Base-by-base conservation (phyloP, 2,329 filamentous ascomycete genomes). In the Apiospora rasikravindrae region DNA sequence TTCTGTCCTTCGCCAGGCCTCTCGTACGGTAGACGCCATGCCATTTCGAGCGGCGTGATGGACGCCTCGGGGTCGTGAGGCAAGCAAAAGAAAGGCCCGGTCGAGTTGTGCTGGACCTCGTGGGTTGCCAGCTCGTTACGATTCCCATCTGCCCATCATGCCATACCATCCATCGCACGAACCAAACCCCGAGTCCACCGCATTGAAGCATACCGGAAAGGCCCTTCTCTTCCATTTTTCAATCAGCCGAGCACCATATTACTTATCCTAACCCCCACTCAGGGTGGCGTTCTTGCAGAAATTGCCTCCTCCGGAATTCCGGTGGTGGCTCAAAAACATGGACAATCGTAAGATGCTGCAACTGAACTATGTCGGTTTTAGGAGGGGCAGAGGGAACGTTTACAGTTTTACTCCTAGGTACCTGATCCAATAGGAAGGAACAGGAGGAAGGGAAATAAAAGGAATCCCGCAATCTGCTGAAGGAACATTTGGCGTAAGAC, bases 201-300 rank as follows among this genome's bases (percentile, higher is more conserved):
- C 29, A 19, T 61, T 61, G 53, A 61, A 37, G 53, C 26, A 37
- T 61, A 26, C 49, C 16, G 53, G 33, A 61, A 61, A 33, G 53
- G 53, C 53, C 53, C 33, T 57, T 19, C 26, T 33, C 29, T 64
- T 22, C 22, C 16, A n/a, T 64, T 40, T 37, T 64, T 40, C 57
- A n/a, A 64, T 40, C 29, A 40, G 33, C 57, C 33, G 57, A 64
- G 57, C 57, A 40, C 33, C 57, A 64, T 64, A 64, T 64, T 40
- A 64, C 57, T 64, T 40, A 64, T 64, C 29, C 19, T 64, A 40
- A 40, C 57, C 57, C 57, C 57, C 57, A 64, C 57, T 40, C 57
- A 40, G 57, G 16, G 57, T 64, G 57, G 57, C 57, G 57, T 64
- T 64, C 57, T 61, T 61, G 53, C 53, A 61, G 53, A 61, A 61